Evolutionary conservation across 768 basidiomycete species (phyloP), one percentile per base, ranked within the genome.

Genomic region (Boletus pseudopeckii): DNA sequence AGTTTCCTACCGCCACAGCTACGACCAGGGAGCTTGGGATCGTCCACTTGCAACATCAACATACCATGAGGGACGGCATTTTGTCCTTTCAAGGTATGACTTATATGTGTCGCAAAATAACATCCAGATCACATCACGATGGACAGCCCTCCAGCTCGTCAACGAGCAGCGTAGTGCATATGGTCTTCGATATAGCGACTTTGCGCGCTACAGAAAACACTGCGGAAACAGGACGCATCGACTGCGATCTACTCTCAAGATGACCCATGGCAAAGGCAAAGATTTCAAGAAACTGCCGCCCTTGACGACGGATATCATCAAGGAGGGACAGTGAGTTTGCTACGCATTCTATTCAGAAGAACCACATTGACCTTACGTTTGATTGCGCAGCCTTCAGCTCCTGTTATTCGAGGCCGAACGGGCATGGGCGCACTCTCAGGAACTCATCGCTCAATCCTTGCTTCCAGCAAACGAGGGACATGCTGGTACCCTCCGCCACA

Each of bases 81-180:
- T 14, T 76, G 13, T 63, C 71, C 33, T 78, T 79, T 45, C 68
- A 75, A 71, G 77, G 77, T 79, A 58, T 45, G 74, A 22, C 22
- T 38, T 39, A 46, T 47, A 40, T 46, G 36, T 20, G 15, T 49
- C 32, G 30, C 36, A 30, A 30, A 45, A 36, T n/a, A 30, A 14
- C 47, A 37, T 32, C 30, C 36, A 38, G 44, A 58, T 34, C 34
- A 58, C 13, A 54, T 52, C 36, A 40, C 18, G 40, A 44, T 40
- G 41, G n/a, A 45, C 58, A 97, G 93, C 92, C 22, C 78, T 97
- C 37, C 85, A 85, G 64, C 78, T 92, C 48, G 84, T 83, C 37
- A 94, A 95, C 68, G 87, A 92, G 66, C 92, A 97, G 65, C 84
- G 96, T 52, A 92, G 79, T 58, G 85, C 90, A 4, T 96, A 95